These are phyloP conservation scores for Rhodomyrtus tomentosa DNA, from an alignment of 345 rosid genomes.

Conservation along the genomic window DNA sequence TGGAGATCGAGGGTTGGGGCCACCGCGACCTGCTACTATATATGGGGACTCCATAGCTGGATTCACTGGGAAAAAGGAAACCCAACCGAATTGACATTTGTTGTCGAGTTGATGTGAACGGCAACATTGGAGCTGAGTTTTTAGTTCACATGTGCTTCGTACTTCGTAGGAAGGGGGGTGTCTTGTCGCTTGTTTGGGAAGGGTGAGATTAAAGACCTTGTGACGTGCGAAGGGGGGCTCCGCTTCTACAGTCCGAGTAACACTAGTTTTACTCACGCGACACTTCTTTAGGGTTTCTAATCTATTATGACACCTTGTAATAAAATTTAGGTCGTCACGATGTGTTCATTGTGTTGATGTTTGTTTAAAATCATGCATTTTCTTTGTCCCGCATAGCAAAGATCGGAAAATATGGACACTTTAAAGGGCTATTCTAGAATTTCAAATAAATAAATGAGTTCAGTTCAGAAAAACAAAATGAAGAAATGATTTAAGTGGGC, in stretches of 20 bases:
- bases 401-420: no score
- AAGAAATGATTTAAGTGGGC: no score
- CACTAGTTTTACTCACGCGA: neutral
- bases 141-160: neutral
- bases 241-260: neutral
- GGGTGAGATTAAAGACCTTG: neutral
- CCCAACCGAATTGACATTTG: neutral
- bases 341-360: no score
- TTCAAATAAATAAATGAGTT: no score
- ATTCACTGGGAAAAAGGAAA: constrained; percentile 12
- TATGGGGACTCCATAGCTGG: constrained; percentile 9
- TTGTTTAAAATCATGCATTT: no score
- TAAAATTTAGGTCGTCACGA: neutral
- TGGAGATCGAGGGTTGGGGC: constrained; percentile 7
- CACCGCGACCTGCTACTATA: constrained; percentile 12
- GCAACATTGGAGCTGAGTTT: neutral
- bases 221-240: neutral
- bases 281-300: neutral
- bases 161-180: neutral
- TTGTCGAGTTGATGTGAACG: neutral
- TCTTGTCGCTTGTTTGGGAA: neutral
- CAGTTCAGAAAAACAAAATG: no score
- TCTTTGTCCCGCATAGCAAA: no score
- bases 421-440: no score
- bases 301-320: neutral